Evolutionary conservation across 495 filamentous ascomycete genomes (phyloP), one percentile per base, ranked within the genome.

Genomic region (Aspergillus leporis): DNA sequence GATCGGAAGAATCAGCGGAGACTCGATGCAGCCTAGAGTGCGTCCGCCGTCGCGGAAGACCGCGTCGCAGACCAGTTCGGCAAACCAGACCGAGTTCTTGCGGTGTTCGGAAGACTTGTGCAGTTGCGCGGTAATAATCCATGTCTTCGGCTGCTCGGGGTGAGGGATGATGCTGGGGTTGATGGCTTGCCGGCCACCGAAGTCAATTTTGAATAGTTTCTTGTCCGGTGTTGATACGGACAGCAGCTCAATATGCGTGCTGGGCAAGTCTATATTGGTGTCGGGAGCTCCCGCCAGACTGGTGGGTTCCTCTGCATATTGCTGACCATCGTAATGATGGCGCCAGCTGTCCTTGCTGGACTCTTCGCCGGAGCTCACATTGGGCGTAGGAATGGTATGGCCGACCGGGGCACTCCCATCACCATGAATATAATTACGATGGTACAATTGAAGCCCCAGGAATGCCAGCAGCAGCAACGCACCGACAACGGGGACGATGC

Each of bases 131-230:
- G 78, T 72, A 28, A 85, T 70, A 51, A 76, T 74, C 72, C 74
- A 84, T 1, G 70, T 78, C 53, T 77, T 64, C 12, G 70, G 57
- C 30, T 65, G 64, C 5, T 59, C 62, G 1, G 76, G 81, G 55
- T 83, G 81, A 4, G 82, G 80, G 45, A 84, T 71, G 57, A 84
- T 78, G 64, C 80, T 84, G 34, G 82, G 81, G 54, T 83, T 84
- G 38, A 77, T 73, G 53, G 69, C 69, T 10, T 53, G 41, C 5
- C 62, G 46, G 31, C 61, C 55, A 49, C 63, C 76, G 61, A 82
- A 79, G 9, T 69, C 62, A 66, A 84, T 71, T 36, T 51, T 53
- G 58, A 80, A 82, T 64, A 69, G 81, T 31, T 63, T 70, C 32
- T 59, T 59, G 56, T 80, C 68, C 0, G 62, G 14, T 21, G 70